A percentile compares a stretch with the other conserved stretches of the same genome.
phyloP scores from a whole-genome alignment of 176 grass and related monocot species.

The Alopecurus myosuroides region DNA sequence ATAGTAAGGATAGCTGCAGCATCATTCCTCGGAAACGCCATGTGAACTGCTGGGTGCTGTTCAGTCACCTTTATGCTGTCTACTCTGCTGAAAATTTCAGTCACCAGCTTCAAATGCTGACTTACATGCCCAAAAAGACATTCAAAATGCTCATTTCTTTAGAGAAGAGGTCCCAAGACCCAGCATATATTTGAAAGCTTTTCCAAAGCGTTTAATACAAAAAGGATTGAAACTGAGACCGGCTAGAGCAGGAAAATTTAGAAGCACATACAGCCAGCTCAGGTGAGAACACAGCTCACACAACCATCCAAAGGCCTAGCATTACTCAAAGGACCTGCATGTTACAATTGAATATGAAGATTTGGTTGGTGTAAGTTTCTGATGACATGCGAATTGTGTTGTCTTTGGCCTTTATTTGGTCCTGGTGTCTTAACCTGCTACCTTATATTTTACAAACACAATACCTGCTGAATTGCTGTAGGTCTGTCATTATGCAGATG shows the following conservation, averaged over 20 bases:
- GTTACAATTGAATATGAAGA: slow-evolving; percentile 21
- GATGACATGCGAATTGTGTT: background rate
- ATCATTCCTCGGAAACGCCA: background rate
- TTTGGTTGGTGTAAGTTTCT: slow-evolving; percentile 12
- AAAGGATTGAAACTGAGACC: too few relatives aligned
- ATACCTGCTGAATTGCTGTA: background rate
- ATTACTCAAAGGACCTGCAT: background rate
- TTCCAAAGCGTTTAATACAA: too few relatives aligned
- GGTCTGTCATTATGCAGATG: background rate
- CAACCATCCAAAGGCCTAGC: too few relatives aligned
- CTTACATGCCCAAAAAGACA: background rate
- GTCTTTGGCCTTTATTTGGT: background rate
- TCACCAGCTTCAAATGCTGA: slow-evolving; percentile 4
- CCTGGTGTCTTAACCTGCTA: background rate
- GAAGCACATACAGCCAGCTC: too few relatives aligned
- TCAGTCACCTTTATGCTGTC: slow-evolving; percentile 1
- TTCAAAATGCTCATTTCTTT: slow-evolving; percentile 9
- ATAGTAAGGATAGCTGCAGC: background rate
- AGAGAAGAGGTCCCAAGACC: too few relatives aligned
- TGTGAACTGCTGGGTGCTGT: background rate
- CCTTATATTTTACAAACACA: background rate
- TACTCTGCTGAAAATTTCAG: background rate
- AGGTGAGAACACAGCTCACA: too few relatives aligned
- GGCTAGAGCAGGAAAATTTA: too few relatives aligned
- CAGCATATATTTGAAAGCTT: too few relatives aligned